Conservation (phyloP, 306 rosid species). For the Vigna radiata region DNA sequence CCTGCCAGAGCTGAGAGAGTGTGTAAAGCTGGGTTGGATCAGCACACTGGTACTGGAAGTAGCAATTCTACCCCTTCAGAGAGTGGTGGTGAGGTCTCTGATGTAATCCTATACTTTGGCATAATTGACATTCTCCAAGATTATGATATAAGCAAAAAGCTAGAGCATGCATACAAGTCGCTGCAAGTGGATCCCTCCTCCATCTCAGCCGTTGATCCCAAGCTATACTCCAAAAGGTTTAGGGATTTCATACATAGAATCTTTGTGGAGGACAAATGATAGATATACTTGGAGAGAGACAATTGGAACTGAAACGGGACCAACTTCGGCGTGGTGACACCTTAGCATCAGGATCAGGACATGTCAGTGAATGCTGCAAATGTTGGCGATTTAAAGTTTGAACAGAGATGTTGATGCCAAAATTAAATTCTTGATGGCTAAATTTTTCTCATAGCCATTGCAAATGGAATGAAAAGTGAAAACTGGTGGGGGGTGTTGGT, state of each 20-base stretch:
- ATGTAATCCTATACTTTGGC: constrained; percentile 65
- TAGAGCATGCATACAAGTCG: constrained; percentile 72
- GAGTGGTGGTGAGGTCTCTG: constrained; percentile 53
- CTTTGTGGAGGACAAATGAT: constrained; percentile 61
- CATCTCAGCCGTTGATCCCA: constrained; percentile 68
- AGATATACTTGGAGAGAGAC: constrained; percentile 35
- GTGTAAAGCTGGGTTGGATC: constrained; percentile 54
- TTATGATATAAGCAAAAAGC: constrained; percentile 65
- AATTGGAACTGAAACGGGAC: constrained; percentile 38
- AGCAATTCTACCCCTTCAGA: constrained; percentile 51
- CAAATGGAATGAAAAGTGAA: constrained; percentile 29
- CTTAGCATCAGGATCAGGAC: constrained; percentile 30
- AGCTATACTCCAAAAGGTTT: constrained; percentile 65
- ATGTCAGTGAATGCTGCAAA: constrained; percentile 43
- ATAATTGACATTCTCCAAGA: constrained; percentile 75
- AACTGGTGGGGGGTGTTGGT: not conserved
- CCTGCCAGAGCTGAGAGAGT: constrained; percentile 63
- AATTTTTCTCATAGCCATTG: constrained; percentile 53
- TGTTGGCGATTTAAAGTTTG: constrained; percentile 23
- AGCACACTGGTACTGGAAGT: constrained; percentile 56
- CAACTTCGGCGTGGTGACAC: constrained; percentile 37
- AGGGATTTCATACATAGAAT: constrained; percentile 61
- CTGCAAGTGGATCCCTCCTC: constrained; percentile 64
- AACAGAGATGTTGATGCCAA: constrained; percentile 10
- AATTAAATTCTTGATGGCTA: constrained; percentile 45